Evolutionary conservation across 2,329 filamentous ascomycete genomes (phyloP).

Genomic region (Chaetomiaceae sp.): DNA sequence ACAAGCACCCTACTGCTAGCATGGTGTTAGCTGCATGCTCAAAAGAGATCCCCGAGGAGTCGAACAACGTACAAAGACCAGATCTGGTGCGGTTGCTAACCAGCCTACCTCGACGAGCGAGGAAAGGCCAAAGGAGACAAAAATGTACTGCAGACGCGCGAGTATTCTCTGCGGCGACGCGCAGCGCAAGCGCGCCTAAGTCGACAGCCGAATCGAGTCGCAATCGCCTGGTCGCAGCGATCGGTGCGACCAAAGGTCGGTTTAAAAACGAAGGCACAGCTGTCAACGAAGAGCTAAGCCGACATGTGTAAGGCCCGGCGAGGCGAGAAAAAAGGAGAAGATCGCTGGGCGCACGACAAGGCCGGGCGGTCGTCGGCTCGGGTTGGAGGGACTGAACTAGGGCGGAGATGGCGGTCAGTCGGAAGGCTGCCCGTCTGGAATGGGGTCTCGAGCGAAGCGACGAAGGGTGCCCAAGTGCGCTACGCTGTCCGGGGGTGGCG

Average conservation of each 20-base stretch:
- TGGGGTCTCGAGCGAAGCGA: not conserved
- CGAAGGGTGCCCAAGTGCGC: not conserved
- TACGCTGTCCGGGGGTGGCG: not conserved
- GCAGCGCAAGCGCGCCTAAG: not conserved
- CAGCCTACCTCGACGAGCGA: no score
- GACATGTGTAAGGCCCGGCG: slow-evolving; percentile 14
- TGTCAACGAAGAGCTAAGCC: slow-evolving; percentile 6
- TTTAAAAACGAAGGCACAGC: slow-evolving; percentile 17
- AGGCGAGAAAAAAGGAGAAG: no score
- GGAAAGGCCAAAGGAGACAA: not conserved
- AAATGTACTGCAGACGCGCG: not conserved
- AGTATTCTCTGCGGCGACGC: not conserved
- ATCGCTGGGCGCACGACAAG: not conserved
- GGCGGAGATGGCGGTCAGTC: slow-evolving; percentile 10
- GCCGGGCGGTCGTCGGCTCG: not conserved
- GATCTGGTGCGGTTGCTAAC: no score
- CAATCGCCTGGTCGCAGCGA: not conserved
- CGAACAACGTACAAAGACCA: no score
- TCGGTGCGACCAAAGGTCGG: slow-evolving; percentile 10
- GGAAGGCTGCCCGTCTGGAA: not conserved
- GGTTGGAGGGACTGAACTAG: not conserved
- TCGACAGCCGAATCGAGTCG: slow-evolving; percentile 1
- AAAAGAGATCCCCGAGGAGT: no score
- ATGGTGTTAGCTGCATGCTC: no score
- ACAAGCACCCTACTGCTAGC: not conserved